Base-by-base conservation (phyloP, 306 rosid genomes). In the Canavalia ensiformis region DNA sequence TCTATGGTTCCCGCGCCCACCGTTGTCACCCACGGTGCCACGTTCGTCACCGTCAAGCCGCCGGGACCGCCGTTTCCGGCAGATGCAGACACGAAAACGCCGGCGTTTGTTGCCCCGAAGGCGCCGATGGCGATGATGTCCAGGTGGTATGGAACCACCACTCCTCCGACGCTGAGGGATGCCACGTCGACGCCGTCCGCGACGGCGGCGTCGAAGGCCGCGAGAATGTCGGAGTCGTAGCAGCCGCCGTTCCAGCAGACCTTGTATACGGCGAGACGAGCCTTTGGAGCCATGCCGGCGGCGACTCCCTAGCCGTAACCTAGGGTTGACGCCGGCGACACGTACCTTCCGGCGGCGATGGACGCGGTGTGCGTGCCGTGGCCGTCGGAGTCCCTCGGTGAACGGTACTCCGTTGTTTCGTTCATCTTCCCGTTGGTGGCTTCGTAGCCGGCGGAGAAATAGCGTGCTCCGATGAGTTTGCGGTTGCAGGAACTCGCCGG, bases 1-100 rank as follows among this genome's bases (percentile, higher is more conserved):
- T 94, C 98, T 8, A 94, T 90, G 0, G 98, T 92, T n/a, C 98
- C 98, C 1, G 98, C 98, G 41, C 98, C 98, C 0, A 94, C 98
- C 0, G 97, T 90, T 7, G 97, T 91, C 0, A 94, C 95, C 98
- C 98, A 94, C 0, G 98, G 98, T 1, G 98, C 92, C 1, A 92
- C 92, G 56, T 94, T 94, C 12, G 96, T 90, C 9, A 92, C 98
- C 0, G 94, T 86, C 4, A 92, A 94, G 10, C 89, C 96, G 0
- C 98, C 98, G 4, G 98, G 98, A 0, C 98, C 98, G 30, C 97
- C 97, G 5, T 94, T 94, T 0, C 98, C 98, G 12, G 93, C 98
- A 0, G 98, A 94, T 1, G 98, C 87, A 0, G 98, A 94, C 42
- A 94, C 96, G 49, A 94, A 92, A 5, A 92, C 90, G 0, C 98